phyloP scores from a whole-genome alignment of 1,284 basidiomycete species.

The Coniferiporia sulphurascens region DNA sequence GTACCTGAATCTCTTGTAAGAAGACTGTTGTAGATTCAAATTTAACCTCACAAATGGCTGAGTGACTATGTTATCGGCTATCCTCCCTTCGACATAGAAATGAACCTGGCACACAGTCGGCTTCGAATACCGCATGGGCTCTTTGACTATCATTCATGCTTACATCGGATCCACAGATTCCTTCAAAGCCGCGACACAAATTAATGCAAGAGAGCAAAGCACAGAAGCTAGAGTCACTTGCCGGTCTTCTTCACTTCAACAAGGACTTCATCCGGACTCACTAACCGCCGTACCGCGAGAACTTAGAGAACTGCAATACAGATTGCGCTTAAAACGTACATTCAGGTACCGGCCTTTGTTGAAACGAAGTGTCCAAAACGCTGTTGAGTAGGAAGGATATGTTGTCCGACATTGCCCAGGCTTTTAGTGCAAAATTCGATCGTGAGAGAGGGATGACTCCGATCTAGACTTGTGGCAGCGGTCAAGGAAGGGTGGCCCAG shows the following conservation, averaged over 20 bases:
- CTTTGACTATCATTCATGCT: slow-evolving; percentile 19
- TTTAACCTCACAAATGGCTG: slow-evolving; percentile 61
- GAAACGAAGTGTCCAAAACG: slow-evolving; percentile 67
- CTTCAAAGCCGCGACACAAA: slow-evolving; percentile 33
- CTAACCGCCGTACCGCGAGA: slow-evolving; percentile 30
- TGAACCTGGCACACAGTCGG: slow-evolving; percentile 48
- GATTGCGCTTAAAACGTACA: slow-evolving; percentile 36
- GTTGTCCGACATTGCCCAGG: slow-evolving; percentile 59
- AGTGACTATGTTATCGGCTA: slow-evolving; percentile 73
- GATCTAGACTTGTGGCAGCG: too few species aligned
- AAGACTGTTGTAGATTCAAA: slow-evolving; percentile 5
- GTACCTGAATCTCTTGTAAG: slow-evolving; percentile 30
- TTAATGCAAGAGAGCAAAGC: neutral
- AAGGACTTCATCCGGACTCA: slow-evolving; percentile 76
- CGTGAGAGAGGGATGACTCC: too few species aligned
- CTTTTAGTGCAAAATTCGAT: too few species aligned
- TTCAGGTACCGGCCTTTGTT: slow-evolving; percentile 75
- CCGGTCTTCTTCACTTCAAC: slow-evolving; percentile 91
- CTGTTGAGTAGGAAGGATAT: slow-evolving; percentile 74
- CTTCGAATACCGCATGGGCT: slow-evolving; percentile 1
- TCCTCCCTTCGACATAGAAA: slow-evolving; percentile 70
- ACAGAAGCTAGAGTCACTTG: slow-evolving; percentile 28
- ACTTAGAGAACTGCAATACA: neutral
- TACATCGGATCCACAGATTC: slow-evolving; percentile 89
- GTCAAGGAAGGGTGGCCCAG: too few species aligned